phyloP scores from a whole-genome alignment of 345 rosid genomes.

The Citrus hindsii region DNA sequence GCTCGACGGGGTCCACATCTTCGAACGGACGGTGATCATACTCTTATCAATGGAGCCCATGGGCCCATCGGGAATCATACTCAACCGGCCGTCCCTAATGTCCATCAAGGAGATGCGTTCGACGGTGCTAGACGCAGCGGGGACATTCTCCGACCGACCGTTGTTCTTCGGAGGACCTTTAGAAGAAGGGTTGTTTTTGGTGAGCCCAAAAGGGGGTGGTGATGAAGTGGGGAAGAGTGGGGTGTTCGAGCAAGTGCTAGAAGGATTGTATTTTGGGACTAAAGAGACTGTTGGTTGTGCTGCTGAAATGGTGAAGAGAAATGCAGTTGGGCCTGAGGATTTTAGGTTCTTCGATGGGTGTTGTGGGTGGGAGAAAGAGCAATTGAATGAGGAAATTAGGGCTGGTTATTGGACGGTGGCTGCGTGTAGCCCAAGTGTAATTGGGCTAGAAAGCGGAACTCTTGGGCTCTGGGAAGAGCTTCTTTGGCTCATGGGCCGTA shows the following conservation, averaged over 20 bases:
- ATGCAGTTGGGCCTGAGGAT: constrained; percentile 57
- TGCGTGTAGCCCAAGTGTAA: constrained; percentile 70
- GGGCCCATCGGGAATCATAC: constrained; percentile 76
- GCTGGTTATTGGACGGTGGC: constrained; percentile 83
- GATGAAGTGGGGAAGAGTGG: constrained; percentile 47
- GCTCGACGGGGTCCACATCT: constrained; percentile 83
- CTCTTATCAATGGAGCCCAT: constrained; percentile 67
- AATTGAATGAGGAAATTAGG: constrained; percentile 70
- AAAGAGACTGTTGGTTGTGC: constrained; percentile 81
- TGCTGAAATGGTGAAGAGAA: constrained; percentile 78
- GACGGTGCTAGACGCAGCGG: constrained; percentile 41
- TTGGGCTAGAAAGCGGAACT: constrained; percentile 48
- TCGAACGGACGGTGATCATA: constrained; percentile 81
- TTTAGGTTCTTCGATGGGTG: constrained; percentile 87
- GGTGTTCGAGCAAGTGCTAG: constrained; percentile 67
- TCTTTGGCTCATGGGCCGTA: constrained; percentile 57
- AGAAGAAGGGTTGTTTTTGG: constrained; percentile 71
- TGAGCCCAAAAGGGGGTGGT: constrained; percentile 40
- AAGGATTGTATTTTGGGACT: constrained; percentile 73
- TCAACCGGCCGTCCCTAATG: constrained; percentile 83
- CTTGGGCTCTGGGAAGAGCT: constrained; percentile 80
- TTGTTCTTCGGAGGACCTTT: constrained; percentile 92
- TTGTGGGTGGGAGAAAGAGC: constrained; percentile 82
- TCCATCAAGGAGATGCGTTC: constrained; percentile 76
- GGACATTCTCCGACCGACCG: constrained; percentile 58